These are phyloP conservation scores for Cyclostephanos invisitatus DNA, from an alignment of 108 stramenopile genomes.

Conservation along the genomic window DNA sequence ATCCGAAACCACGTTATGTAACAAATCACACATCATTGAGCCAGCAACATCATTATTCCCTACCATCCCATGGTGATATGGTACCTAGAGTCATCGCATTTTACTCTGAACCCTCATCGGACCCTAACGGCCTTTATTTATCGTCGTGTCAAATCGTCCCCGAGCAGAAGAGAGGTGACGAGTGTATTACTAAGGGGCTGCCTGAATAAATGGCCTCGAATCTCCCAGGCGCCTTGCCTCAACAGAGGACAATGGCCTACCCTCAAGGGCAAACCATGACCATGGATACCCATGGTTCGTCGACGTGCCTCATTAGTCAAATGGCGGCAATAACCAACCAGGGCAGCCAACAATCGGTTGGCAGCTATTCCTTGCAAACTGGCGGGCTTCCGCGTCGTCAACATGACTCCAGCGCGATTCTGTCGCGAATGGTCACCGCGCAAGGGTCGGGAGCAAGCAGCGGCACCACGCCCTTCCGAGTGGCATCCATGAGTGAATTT, in stretches of 20 bases:
- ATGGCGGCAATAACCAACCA: background rate
- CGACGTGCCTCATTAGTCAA: background rate
- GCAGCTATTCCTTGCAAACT: background rate
- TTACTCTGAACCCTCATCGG: too few relatives aligned
- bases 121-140: too few relatives aligned
- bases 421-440: slow-evolving; percentile 41
- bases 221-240: background rate
- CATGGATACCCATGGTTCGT: background rate
- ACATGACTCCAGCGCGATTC: slow-evolving; percentile 12
- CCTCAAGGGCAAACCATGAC: background rate
- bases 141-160: too few relatives aligned
- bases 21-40: too few relatives aligned
- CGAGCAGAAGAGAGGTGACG: background rate
- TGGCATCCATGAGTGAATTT: slow-evolving; percentile 39
- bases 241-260: background rate
- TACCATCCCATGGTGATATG: too few relatives aligned
- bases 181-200: background rate
- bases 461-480: slow-evolving; percentile 14
- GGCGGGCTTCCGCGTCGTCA: slow-evolving; percentile 2
- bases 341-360: background rate
- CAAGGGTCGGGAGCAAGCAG: slow-evolving; percentile 7
- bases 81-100: too few relatives aligned
- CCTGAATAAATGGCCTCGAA: background rate
- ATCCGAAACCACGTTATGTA: too few relatives aligned
- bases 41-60: too few relatives aligned